Conservation (phyloP, 192 early-diverging fungal species). For the Coemansia reversa region DNA sequence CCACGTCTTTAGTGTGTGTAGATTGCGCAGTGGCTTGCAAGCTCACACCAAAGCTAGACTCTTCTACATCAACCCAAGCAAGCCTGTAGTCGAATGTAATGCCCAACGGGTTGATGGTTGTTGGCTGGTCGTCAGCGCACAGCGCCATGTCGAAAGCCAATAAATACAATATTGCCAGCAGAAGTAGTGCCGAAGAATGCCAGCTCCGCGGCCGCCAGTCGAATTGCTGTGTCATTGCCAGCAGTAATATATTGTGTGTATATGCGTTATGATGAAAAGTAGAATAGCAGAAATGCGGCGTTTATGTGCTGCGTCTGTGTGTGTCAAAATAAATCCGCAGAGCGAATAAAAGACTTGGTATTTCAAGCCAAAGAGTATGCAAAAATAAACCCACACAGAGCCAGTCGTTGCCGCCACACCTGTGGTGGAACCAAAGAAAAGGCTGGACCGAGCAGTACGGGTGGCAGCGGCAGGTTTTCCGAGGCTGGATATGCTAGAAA, state of each 20-base stretch:
- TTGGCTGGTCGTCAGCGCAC: conserved; percentile 1
- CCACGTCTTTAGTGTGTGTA: conserved; percentile 12
- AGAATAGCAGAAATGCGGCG: background rate
- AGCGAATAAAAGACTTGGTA: background rate
- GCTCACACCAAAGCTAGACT: conserved; percentile 38
- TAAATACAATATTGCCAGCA: conserved; percentile 1
- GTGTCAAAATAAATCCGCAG: background rate
- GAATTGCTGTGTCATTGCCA: background rate
- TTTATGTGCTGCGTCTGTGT: background rate
- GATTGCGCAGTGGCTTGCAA: conserved; percentile 22
- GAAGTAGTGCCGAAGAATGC: conserved; percentile 6
- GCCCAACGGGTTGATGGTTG: conserved; percentile 23
- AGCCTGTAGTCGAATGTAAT: conserved; percentile 47
- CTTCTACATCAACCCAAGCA: conserved; percentile 38
- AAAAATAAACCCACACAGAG: background rate
- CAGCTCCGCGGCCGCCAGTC: conserved; percentile 11
- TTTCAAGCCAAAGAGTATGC: background rate
- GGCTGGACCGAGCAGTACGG: too few species aligned
- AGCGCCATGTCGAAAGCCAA: conserved; percentile 8
- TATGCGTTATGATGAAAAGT: background rate
- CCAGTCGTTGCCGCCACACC: background rate
- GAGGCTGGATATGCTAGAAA: background rate
- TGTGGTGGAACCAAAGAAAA: background rate
- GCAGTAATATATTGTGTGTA: background rate
- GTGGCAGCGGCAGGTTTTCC: background rate